Base-by-base conservation (phyloP, 2,329 filamentous ascomycete genomes). In the Stagonosporopsis cucurbitacearum region DNA sequence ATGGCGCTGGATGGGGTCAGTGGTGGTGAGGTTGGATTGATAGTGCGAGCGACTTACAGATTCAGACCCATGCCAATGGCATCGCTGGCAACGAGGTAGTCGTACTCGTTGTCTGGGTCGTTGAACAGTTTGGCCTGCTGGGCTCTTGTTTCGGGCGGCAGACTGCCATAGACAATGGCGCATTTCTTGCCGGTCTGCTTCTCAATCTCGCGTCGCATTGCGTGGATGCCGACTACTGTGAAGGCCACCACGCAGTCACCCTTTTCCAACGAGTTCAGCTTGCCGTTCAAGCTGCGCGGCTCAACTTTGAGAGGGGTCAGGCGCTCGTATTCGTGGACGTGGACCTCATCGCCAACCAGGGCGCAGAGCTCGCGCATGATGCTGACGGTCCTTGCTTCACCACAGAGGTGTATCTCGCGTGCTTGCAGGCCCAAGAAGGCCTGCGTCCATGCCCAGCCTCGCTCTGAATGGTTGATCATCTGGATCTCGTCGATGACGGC, bases 401-500 rank as follows among this genome's bases (percentile, higher is more conserved):
- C 95, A 73, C 95, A 99, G 0, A 99, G 82, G 76, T 99, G 95
- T 6, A 99, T 81, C 71, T 99, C 95, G 65, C 88, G 88, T 4
- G 92, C 95, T 75, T 90, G 88, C 1, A 96, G 83, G 32, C 95
- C 95, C 5, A 99, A 80, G 13, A 98, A 81, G 2, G 95, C 95
- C 66, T 92, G 86, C 1, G 93, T 96, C 95, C 95, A 99, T 2
- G 92, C 93, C 88, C 90, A 96, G 1, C 96, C 95, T 65, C 95
- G 88, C 0, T 91, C 86, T 0, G 74, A 59, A 67, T 92, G 88
- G 15, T 86, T 88, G 64, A 99, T 91, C 95, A 99, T 98, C 76
- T 99, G 95, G 54, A 99, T 98, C 78, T 99, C 95, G 71, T 99
- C 95, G 60, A 99, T 94, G 63, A 99, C 94, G 1, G 92, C 94